Base-by-base conservation (phyloP, 1,284 basidiomycete genomes). In the Ustilago hordei region DNA sequence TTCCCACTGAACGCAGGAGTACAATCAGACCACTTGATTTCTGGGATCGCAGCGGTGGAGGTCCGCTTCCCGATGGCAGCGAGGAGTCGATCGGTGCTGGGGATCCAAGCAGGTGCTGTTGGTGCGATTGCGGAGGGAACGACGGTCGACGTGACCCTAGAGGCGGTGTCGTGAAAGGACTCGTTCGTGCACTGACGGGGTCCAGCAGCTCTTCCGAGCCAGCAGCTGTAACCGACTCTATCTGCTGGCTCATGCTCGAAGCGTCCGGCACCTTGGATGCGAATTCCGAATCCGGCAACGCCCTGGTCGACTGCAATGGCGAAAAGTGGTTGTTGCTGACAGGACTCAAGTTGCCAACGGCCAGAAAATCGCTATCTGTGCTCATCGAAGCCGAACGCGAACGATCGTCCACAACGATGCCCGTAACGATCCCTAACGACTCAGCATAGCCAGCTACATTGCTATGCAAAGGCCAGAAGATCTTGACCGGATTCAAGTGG, bases 401-500 rank as follows among this genome's bases (percentile, higher is more conserved):
- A 0, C 53, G 43, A 6, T 31, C 43, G 8, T 69, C 53, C 1
- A 17, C 15, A 11, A 50, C 48, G 6, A 43, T 28, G 5, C 69
- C 69, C 6, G 55, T 57, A 8, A 71, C 55, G 23, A 80, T 80
- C 28, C 57, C 61, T 28, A 81, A 57, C 5, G 68, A 60, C 45
- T 81, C 80, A n/a, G 59, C 72, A 31, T 53, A 75, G 13, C 34
- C 64, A 8, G 72, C 52, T 8, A 75, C 48, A 57, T 34, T 67
- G 36, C 65, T 58, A 55, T 81, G 80, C 32, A 76, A 41, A 35
- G 69, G 66, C 80, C 80, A 81, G 43, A 80, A 81, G 23, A 73
- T 43, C 52, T 79, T 79, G 52, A 81, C 80, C 19, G 75, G 62
- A 36, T 78, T 72, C n/a, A 70, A 39, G 43, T 79, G 69, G 4